Percentiles rank a stretch among this genome's conserved stretches.
phyloP scores from a whole-genome alignment of 495 filamentous ascomycete genomes.

The Cercophora scortea region DNA sequence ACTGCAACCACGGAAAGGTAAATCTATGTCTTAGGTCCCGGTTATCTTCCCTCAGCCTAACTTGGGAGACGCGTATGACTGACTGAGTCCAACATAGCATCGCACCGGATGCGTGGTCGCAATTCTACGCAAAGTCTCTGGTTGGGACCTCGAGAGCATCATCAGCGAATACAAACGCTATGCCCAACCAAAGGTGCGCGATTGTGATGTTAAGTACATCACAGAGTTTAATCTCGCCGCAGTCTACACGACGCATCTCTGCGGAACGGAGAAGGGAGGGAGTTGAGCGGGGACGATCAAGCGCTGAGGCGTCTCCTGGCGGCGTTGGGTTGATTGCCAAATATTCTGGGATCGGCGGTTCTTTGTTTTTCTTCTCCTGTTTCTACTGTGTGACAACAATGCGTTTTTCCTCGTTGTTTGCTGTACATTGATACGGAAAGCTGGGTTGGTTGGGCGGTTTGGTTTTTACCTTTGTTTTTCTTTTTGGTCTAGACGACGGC shows the following conservation, averaged over 20 bases:
- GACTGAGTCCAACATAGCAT: constrained; percentile 44
- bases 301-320: constrained; percentile 45
- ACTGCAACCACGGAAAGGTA: constrained; percentile 85
- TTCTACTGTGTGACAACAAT: no score
- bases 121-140: constrained; percentile 56
- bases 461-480: not conserved
- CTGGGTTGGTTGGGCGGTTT: not conserved
- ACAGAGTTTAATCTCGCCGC: constrained; percentile 27
- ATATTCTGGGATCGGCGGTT: no score
- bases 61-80: constrained; percentile 2
- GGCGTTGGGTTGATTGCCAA: not conserved
- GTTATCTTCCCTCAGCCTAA: no score
- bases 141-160: constrained; percentile 49
- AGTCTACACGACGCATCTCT: not conserved
- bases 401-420: no score
- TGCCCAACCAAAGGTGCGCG: constrained; percentile 55
- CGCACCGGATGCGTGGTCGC: constrained; percentile 77
- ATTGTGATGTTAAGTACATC: constrained; percentile 45
- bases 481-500: not conserved
- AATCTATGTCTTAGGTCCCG: constrained; percentile 14
- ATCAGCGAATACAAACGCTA: constrained; percentile 61
- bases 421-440: no score
- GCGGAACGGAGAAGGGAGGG: not conserved
- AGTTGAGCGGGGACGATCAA: constrained; percentile 35
- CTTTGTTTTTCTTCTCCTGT: no score